Conservation (phyloP, 2,329 filamentous ascomycete genomes). For the Monosporascus ibericus region DNA sequence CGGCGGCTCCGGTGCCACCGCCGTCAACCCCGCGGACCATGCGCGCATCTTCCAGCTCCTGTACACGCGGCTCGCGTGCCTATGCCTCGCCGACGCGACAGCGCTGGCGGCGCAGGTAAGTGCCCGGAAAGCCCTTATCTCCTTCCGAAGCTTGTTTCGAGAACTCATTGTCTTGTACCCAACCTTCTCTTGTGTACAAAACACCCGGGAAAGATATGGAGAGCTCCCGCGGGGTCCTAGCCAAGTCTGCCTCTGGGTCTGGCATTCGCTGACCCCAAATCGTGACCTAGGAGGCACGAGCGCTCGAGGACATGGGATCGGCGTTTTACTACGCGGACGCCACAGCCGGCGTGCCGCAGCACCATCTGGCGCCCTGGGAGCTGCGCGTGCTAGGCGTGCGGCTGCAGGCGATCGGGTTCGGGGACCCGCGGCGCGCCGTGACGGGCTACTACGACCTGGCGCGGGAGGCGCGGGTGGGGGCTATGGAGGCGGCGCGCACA, state of each 20-base stretch:
- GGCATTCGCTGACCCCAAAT: no score
- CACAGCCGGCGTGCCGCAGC: conserved; percentile 31
- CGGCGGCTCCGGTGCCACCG: conserved; percentile 28
- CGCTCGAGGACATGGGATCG: conserved; percentile 55
- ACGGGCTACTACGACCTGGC: conserved; percentile 89
- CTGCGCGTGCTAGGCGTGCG: conserved; percentile 77
- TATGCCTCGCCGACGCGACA: conserved; percentile 71
- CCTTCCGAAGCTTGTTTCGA: no score
- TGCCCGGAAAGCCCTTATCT: no score
- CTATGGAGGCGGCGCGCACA: conserved; percentile 39
- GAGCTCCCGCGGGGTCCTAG: no score
- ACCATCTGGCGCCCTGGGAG: conserved; percentile 77
- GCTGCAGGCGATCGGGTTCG: conserved; percentile 79
- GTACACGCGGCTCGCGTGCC: conserved; percentile 74
- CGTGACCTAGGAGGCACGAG: conserved; percentile 45
- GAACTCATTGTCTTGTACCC: no score
- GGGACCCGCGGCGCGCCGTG: conserved; percentile 75
- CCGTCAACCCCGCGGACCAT: conserved; percentile 48
- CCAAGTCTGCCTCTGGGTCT: no score
- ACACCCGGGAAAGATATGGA: no score
- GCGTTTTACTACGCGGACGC: conserved; percentile 48
- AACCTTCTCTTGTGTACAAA: no score
- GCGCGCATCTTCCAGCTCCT: conserved; percentile 68
- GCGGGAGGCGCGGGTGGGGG: conserved; percentile 62
- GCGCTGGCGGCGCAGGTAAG: conserved; percentile 54